Conservation (phyloP, 148 eudicot species). For the Vaccinium corymbosum region DNA sequence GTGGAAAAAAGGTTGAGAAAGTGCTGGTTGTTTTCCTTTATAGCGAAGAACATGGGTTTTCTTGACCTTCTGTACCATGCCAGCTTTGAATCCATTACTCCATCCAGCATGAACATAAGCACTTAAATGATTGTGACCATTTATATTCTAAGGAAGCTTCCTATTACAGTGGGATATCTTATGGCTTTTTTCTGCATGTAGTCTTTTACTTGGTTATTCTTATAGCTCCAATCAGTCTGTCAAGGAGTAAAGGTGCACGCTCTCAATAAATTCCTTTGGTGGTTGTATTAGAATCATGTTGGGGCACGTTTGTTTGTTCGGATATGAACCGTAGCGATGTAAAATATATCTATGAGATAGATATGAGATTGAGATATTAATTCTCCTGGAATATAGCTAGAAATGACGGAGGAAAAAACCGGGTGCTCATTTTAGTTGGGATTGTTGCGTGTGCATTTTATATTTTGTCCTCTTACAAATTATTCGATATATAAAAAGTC, state of each 20-base stretch:
- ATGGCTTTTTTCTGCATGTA: not conserved
- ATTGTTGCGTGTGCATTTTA: not conserved
- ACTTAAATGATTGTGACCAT: not conserved
- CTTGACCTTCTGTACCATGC: conserved; percentile 11
- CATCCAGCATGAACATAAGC: not conserved
- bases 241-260: not conserved
- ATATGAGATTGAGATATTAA: not conserved
- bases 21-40: not conserved
- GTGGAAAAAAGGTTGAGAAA: not conserved
- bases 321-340: not conserved
- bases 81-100: conserved; percentile 11
- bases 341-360: not conserved
- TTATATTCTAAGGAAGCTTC: not conserved
- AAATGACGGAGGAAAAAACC: too few species aligned
- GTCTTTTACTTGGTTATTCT: not conserved
- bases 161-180: not conserved
- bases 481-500: too few species aligned
- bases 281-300: not conserved
- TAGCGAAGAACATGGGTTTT: conserved; percentile 11
- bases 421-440: not conserved
- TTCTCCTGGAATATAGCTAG: not conserved
- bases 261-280: conserved; percentile 8
- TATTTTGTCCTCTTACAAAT: not conserved
- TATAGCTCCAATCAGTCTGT: not conserved
- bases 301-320: not conserved